phyloP scores from a whole-genome alignment of 1,284 basidiomycete species.

The Marasmius sp. region DNA sequence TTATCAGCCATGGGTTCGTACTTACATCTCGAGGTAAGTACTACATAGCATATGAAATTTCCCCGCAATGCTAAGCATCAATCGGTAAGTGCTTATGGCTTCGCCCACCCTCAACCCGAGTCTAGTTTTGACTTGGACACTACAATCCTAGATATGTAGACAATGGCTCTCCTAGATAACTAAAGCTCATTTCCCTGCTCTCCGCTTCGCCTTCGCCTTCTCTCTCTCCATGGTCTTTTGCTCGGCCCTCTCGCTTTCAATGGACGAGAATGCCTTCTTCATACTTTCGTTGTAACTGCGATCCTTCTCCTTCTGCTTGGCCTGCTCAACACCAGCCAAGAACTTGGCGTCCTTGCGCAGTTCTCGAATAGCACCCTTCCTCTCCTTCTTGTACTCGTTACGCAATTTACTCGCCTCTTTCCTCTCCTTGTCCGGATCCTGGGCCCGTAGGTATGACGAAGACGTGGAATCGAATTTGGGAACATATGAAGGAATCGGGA shows the following conservation, averaged over 20 bases:
- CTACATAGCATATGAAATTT: no score
- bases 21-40: no score
- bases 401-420: slow-evolving; percentile 88
- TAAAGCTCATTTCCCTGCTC: slow-evolving; percentile 51
- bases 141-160: no score
- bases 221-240: slow-evolving; percentile 90
- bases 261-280: slow-evolving; percentile 79
- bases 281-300: slow-evolving; percentile 73
- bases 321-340: slow-evolving; percentile 85
- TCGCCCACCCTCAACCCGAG: no score
- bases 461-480: slow-evolving; percentile 92
- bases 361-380: slow-evolving; percentile 96
- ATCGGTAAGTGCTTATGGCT: no score
- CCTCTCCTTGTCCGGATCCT: slow-evolving; percentile 92
- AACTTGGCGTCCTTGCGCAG: slow-evolving; percentile 94
- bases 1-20: no score
- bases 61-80: no score
- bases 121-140: no score
- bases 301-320: slow-evolving; percentile 86
- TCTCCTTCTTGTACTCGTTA: slow-evolving; percentile 91
- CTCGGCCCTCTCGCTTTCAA: slow-evolving; percentile 92
- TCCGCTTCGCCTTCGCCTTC: slow-evolving; percentile 75
- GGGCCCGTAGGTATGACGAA: slow-evolving; percentile 77
- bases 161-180: no score
- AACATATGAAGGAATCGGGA: slow-evolving; percentile 90